Base-by-base conservation (phyloP, 345 rosid genomes). In the Melaleuca alternifolia region DNA sequence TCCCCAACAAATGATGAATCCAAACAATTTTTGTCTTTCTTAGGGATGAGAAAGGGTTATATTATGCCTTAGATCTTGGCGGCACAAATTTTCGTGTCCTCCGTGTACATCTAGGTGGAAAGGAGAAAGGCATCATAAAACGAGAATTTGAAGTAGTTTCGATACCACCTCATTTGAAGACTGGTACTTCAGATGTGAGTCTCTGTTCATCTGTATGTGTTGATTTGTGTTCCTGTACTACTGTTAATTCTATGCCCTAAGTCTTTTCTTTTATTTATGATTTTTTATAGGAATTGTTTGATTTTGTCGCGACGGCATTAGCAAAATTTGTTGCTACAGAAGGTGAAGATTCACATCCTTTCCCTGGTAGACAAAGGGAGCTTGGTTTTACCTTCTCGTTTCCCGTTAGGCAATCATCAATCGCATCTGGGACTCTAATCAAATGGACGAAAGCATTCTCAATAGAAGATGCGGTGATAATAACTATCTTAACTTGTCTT, bases 41-140 rank as follows among this genome's bases (percentile, higher is more conserved):
- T 90, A 98, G 99, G 88, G 92, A 95, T 41, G 99, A 96, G 91
- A 87, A 93, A 85, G 99, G 99, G 52, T 61, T 94, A 83, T 98
- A 92, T 85, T 98, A 98, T 89, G 99, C 99, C 48, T 90, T 98
- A 91, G 99, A 98, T 90, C 94, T 98, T 84, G 99, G 99, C 6
- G 99, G 99, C 79, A 98, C 99, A 57, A 98, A 98, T 89, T 98
- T 98, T 90, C 99, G 98, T 57, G 96, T 94, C 33, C 84, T 98
- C 86, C 94, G 99, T 83, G 95, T 96, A 85, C 93, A 95, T 75
- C 89, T 98, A 65, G 98, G 98, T 23, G 99, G 98, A 79, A 93
- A 86, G 88, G 91, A 91, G 86, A 89, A 26, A 50, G 93, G 93
- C 46, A 92, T 95, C 83, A 88, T 96, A 88, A 93, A 90, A 84